A percentile compares a stretch with the other conserved stretches of the same genome.
These are phyloP conservation scores for Gossypium australe DNA, from an alignment of 345 rosid genomes.

Conservation along the genomic window DNA sequence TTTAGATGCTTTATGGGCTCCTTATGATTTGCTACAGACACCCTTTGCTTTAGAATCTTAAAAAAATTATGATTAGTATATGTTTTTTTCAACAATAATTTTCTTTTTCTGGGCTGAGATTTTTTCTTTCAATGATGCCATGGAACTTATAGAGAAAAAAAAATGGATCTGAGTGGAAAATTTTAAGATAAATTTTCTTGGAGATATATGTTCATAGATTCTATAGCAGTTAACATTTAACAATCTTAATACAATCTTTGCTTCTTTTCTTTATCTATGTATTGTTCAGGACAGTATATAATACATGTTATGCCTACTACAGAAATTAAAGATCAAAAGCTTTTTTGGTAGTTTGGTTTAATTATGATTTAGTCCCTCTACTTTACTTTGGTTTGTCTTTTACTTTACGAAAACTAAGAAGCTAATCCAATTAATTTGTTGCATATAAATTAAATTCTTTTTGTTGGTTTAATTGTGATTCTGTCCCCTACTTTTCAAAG, in stretches of 20 bases:
- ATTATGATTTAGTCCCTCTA: no score
- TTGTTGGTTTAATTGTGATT: no score
- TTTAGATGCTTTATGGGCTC: slow-evolving; percentile 54
- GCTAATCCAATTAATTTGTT: no score
- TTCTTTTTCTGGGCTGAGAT: slow-evolving; percentile 4
- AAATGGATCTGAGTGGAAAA: background rate
- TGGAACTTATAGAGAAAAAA: background rate
- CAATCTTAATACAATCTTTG: background rate
- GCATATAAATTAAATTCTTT: no score
- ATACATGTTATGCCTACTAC: background rate
- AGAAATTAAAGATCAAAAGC: background rate
- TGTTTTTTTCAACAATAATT: background rate
- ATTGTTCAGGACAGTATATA: slow-evolving; percentile 4
- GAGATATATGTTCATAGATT: slow-evolving; percentile 6
- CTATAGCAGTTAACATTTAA: background rate
- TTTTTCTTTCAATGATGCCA: slow-evolving; percentile 8
- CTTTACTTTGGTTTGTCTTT: no score
- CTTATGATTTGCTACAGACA: slow-evolving; percentile 42
- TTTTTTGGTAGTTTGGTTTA: background rate
- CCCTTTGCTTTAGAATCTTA: slow-evolving; percentile 37
- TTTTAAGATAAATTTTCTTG: background rate
- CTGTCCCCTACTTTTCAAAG: no score
- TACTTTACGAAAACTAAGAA: no score
- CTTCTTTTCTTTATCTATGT: background rate
- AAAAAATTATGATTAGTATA: background rate